Evolutionary conservation across 2,329 filamentous ascomycete genomes (phyloP).

Genomic region (Chaetomium olivaceum): DNA sequence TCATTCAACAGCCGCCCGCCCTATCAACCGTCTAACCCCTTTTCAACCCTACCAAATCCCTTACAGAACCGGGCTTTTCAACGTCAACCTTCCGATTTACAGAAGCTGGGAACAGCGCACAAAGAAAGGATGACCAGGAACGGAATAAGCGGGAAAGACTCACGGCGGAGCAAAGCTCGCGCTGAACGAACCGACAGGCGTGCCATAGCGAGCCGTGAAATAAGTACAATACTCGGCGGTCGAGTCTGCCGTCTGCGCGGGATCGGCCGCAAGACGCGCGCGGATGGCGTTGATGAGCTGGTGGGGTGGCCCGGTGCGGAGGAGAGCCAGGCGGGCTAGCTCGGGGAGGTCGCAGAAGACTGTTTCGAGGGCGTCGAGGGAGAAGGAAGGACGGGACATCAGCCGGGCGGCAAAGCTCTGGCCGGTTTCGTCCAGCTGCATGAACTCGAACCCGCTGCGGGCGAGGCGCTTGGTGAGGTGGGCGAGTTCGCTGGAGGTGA

Average conservation of each 20-base stretch:
- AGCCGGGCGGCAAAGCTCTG: constrained; percentile 16
- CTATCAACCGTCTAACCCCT: not conserved
- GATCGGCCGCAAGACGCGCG: not conserved
- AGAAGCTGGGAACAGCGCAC: not conserved
- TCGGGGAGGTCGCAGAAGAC: not conserved
- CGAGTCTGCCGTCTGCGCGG: not conserved
- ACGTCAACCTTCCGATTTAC: not conserved
- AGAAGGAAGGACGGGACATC: not conserved
- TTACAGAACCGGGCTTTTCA: not conserved
- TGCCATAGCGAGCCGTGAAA: constrained; percentile 11
- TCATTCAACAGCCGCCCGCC: not conserved
- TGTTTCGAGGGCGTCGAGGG: constrained; percentile 11
- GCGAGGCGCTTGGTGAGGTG: constrained; percentile 15
- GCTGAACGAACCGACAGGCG: not conserved
- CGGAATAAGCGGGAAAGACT: not conserved
- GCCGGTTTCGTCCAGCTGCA: constrained; percentile 5
- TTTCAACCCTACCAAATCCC: too few relatives aligned
- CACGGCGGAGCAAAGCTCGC: not conserved
- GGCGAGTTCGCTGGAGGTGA: constrained; percentile 5
- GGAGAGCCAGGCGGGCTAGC: not conserved
- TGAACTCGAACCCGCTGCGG: constrained; percentile 14
- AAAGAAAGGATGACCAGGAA: not conserved
- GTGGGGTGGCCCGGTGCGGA: not conserved
- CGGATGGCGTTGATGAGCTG: constrained; percentile 2
- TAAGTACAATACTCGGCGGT: constrained; percentile 4